Conservation (phyloP, 257 asterid species). For the Petrea volubilis region DNA sequence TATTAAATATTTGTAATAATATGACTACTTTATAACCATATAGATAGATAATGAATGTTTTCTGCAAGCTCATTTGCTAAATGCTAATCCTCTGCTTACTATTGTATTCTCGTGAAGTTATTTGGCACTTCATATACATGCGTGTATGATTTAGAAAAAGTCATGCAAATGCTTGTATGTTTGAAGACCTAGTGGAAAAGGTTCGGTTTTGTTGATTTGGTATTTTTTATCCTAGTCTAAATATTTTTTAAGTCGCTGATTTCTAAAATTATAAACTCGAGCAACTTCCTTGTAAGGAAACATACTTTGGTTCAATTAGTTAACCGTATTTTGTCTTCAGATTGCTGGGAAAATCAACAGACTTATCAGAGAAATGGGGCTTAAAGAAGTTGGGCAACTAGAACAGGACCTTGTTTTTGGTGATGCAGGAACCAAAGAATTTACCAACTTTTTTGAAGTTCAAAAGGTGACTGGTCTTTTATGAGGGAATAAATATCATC, state of each 20-base stretch:
- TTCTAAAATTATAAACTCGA: too few relatives aligned
- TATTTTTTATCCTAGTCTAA: too few relatives aligned
- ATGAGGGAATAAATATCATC: neutral
- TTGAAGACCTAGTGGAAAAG: neutral
- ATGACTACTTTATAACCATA: too few relatives aligned
- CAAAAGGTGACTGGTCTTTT: constrained; percentile 42
- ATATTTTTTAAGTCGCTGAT: neutral
- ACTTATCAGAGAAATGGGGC: constrained; percentile 51
- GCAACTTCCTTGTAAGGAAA: too few relatives aligned
- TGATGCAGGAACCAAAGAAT: constrained; percentile 72
- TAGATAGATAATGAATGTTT: neutral
- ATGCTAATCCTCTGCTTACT: neutral
- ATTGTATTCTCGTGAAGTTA: neutral
- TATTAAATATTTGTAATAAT: too few relatives aligned
- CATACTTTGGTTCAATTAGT: neutral
- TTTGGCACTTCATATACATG: neutral
- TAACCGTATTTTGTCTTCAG: constrained; percentile 31
- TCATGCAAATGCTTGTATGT: neutral
- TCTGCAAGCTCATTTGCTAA: neutral
- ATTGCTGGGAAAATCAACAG: constrained; percentile 64
- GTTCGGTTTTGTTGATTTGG: neutral
- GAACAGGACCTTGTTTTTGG: constrained; percentile 78
- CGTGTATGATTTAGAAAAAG: neutral
- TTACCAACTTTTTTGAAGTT: constrained; percentile 56
- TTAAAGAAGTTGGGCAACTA: constrained; percentile 66